These are phyloP conservation scores for Oidiodendron maius DNA, from an alignment of 495 filamentous ascomycete genomes.

Conservation along the genomic window DNA sequence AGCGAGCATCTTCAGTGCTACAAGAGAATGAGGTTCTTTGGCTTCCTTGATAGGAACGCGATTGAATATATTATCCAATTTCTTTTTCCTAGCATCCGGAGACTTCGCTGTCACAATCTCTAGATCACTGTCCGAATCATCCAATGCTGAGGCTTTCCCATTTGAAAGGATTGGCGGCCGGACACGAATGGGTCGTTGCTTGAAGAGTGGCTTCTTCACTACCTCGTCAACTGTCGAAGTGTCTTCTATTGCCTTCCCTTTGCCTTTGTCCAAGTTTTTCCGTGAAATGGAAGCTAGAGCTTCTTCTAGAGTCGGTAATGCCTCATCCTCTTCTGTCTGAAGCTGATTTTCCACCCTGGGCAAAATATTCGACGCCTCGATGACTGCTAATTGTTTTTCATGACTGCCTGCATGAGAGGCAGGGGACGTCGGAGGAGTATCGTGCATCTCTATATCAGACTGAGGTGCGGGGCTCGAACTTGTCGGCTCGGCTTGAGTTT, in stretches of 20 bases:
- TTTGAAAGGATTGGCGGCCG: constrained; percentile 27
- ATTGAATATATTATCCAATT: constrained; percentile 59
- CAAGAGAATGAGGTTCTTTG: constrained; percentile 59
- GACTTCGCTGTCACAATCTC: constrained; percentile 43
- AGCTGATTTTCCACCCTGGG: neutral
- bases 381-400: constrained; percentile 5
- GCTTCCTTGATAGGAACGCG: constrained; percentile 51
- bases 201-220: constrained; percentile 3
- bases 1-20: constrained; percentile 65
- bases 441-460: constrained; percentile 38
- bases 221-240: constrained; percentile 20
- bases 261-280: constrained; percentile 43
- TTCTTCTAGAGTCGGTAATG: constrained; percentile 30
- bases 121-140: constrained; percentile 62
- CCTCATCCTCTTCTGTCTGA: constrained; percentile 10
- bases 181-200: constrained; percentile 17
- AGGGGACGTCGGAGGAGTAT: constrained; percentile 49
- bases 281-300: constrained; percentile 11
- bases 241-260: constrained; percentile 37
- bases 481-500: constrained; percentile 29
- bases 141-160: constrained; percentile 16
- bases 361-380: neutral
- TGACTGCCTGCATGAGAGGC: constrained; percentile 24
- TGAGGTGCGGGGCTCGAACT: constrained; percentile 29
- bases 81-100: constrained; percentile 13